A percentile compares a stretch with the other conserved stretches of the same genome.
phyloP scores from a whole-genome alignment of 129 eudicot genomes.

The Kitagawia praeruptora region DNA sequence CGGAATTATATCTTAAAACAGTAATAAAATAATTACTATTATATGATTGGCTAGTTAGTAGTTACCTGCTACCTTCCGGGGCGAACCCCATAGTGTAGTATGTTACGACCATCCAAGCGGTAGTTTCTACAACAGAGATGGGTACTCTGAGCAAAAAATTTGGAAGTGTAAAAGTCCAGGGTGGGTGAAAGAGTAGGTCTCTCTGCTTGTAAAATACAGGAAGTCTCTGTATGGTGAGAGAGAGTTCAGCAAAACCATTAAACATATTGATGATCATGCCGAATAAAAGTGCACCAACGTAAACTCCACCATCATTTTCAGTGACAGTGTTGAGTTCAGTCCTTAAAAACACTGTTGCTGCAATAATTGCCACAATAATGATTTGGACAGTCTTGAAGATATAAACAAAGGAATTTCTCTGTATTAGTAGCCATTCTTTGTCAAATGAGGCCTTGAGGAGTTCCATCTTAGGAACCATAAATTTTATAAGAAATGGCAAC shows the following conservation, averaged over 20 bases:
- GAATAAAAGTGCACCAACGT: conserved; percentile 67
- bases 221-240: conserved; percentile 64
- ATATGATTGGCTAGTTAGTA: neutral
- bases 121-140: conserved; percentile 58
- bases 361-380: conserved; percentile 64
- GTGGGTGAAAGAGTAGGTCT: conserved; percentile 71
- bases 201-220: conserved; percentile 94
- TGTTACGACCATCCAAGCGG: conserved; percentile 60
- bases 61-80: conserved; percentile 72
- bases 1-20: neutral
- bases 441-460: conserved; percentile 78
- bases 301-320: conserved; percentile 63
- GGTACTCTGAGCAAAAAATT: conserved; percentile 67
- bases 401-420: conserved; percentile 67
- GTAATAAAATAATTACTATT: neutral
- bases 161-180: conserved; percentile 81
- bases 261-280: conserved; percentile 62
- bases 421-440: conserved; percentile 79
- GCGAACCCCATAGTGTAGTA: conserved; percentile 88
- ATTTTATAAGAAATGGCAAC: too few species aligned
- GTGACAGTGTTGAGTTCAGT: conserved; percentile 50
- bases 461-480: conserved; percentile 55
- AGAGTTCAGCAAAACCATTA: conserved; percentile 74
- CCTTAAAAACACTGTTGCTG: conserved; percentile 68
- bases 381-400: conserved; percentile 80